Evolutionary conservation across 129 eudicot species (phyloP).

Genomic region (Pittosporum tobira): DNA sequence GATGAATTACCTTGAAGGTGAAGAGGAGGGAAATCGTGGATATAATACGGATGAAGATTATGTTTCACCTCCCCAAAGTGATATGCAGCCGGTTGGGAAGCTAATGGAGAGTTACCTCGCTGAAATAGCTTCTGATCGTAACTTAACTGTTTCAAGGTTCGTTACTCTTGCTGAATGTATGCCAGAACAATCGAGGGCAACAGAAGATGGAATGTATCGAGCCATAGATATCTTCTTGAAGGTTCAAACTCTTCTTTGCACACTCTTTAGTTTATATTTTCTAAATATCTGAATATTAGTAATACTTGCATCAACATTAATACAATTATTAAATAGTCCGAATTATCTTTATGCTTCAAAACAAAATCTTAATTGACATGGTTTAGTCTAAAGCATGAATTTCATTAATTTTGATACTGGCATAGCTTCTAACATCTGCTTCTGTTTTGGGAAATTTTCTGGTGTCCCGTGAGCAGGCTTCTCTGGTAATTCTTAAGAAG

Average conservation of each 20-base stretch:
- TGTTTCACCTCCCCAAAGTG: conserved; percentile 31
- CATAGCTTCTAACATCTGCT: too few relatives aligned
- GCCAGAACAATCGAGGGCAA: conserved; percentile 65
- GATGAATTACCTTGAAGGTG: conserved; percentile 52
- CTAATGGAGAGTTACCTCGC: conserved; percentile 83
- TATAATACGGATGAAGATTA: conserved; percentile 24
- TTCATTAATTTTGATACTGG: too few relatives aligned
- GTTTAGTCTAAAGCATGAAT: too few relatives aligned
- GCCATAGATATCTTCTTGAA: conserved; percentile 85
- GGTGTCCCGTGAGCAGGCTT: too few relatives aligned
- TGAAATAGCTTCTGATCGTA: conserved; percentile 79
- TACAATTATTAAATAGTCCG: too few relatives aligned
- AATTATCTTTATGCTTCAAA: too few relatives aligned
- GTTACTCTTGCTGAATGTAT: conserved; percentile 48
- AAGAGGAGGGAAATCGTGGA: conserved; percentile 31
- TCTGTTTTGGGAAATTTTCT: too few relatives aligned
- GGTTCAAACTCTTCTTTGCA: conserved; percentile 27
- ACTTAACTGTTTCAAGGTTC: conserved; percentile 54
- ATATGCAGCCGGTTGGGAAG: conserved; percentile 62
- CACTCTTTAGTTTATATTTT: neutral
- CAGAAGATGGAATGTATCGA: conserved; percentile 88
- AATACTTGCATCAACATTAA: too few relatives aligned
- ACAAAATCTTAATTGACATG: too few relatives aligned
- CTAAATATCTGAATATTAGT: neutral
- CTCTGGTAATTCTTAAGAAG: too few relatives aligned